These are phyloP conservation scores for Lactarius quietus DNA, from an alignment of 768 basidiomycete species.

Conservation along the genomic window DNA sequence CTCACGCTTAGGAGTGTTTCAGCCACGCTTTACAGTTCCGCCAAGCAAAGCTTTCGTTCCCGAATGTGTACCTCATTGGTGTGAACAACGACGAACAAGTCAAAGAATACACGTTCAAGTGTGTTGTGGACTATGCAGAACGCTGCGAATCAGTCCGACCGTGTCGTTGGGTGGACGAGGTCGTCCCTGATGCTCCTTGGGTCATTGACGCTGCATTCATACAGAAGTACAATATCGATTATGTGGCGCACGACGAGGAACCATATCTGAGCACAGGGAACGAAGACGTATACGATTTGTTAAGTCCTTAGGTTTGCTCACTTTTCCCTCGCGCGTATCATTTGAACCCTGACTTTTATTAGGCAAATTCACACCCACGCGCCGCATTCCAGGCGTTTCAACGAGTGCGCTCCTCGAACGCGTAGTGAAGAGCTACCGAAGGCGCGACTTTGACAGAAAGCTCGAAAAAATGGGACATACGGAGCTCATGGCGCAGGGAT, in stretches of 20 bases:
- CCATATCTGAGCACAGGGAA: conserved; percentile 78
- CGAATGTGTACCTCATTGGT: conserved; percentile 88
- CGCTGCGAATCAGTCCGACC: conserved; percentile 92
- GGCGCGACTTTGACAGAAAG: conserved; percentile 84
- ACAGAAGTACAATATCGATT: conserved; percentile 86
- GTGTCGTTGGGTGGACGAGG: conserved; percentile 95
- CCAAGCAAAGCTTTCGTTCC: conserved; percentile 95
- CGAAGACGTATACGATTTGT: conserved; percentile 82
- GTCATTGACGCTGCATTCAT: conserved; percentile 78
- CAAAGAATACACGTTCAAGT: conserved; percentile 68
- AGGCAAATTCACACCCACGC: conserved; percentile 95
- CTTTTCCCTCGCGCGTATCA: neutral
- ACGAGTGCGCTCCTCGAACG: conserved; percentile 92
- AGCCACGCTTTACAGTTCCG: conserved; percentile 95
- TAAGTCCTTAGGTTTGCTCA: conserved; percentile 68
- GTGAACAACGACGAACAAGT: conserved; percentile 89
- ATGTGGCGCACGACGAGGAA: conserved; percentile 93
- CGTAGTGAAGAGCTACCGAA: conserved; percentile 84
- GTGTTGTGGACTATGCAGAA: conserved; percentile 87
- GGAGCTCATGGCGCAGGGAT: conserved; percentile 62
- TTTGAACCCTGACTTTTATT: conserved; percentile 7
- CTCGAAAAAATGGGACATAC: conserved; percentile 81
- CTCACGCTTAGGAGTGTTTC: conserved; percentile 19
- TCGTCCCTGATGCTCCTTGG: conserved; percentile 91
- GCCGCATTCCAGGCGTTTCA: conserved; percentile 90